Percentiles rank a stretch among this genome's conserved stretches.
phyloP scores from a whole-genome alignment of 2,329 filamentous ascomycete species.

The Aspergillus quadricinctus region DNA sequence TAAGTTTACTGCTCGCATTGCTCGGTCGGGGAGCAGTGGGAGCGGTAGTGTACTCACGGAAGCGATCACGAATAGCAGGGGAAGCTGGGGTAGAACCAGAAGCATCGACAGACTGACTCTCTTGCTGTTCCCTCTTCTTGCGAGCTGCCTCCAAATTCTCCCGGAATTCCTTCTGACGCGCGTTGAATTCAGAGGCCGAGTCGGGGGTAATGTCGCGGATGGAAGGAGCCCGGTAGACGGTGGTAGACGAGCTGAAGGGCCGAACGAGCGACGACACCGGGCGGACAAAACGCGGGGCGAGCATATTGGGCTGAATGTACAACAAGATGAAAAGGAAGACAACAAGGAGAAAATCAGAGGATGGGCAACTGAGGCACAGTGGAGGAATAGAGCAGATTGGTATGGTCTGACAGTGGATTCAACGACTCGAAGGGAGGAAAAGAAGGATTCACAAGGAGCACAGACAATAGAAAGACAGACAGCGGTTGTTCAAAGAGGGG shows the following conservation, averaged over 20 bases:
- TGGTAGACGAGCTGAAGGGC: slow-evolving; percentile 55
- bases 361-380: background rate
- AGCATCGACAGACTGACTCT: slow-evolving; percentile 66
- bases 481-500: background rate
- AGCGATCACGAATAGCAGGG: slow-evolving; percentile 28
- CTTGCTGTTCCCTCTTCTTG: slow-evolving; percentile 72
- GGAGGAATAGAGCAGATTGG: slow-evolving; percentile 1
- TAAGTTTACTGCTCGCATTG: slow-evolving; percentile 40
- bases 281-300: slow-evolving; percentile 48
- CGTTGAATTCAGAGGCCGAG: slow-evolving; percentile 70
- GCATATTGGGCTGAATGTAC: slow-evolving; percentile 29
- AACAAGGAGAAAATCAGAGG: slow-evolving; percentile 3
- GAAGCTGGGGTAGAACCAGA: slow-evolving; percentile 42
- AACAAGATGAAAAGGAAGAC: background rate
- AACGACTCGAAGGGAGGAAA: background rate
- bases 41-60: slow-evolving; percentile 36
- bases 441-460: slow-evolving; percentile 9
- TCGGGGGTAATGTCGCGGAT: slow-evolving; percentile 79
- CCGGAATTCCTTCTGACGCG: slow-evolving; percentile 81
- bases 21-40: slow-evolving; percentile 43
- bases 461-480: slow-evolving; percentile 4
- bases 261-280: slow-evolving; percentile 49
- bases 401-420: background rate
- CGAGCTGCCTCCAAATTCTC: slow-evolving; percentile 72
- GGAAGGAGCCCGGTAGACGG: slow-evolving; percentile 59